Evolutionary conservation across 2,329 filamentous ascomycete species (phyloP), one percentile per base, ranked within the genome.

Genomic region (Ustilaginoidea virens): DNA sequence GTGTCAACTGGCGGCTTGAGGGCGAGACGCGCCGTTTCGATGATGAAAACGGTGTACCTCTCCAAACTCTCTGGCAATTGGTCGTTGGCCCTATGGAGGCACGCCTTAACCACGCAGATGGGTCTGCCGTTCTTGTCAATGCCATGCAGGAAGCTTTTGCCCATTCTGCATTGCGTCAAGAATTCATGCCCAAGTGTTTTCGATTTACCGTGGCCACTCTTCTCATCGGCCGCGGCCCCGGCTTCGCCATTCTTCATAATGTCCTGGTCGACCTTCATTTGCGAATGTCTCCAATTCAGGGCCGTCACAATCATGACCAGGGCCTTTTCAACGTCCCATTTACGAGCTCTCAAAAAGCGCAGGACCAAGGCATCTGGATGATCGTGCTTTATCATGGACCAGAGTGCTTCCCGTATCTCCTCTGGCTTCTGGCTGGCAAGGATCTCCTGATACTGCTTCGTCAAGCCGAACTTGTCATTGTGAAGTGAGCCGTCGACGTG

Each of bases 331-430:
- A 93, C 74, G 47, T 98, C 83, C 90, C 90, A 98, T 55, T 92
- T 92, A 25, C 85, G 68, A n/a, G 85, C 85, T 29, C 85, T 67
- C 32, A 93, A 60, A 52, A 92, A 93, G 23, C 85, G 74, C 33
- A 93, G 58, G 11, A 87, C 58, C 12, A 92, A 60, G 3, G 77
- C 79, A 55, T 98, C 90, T 0, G 90, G 90, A 48, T 96, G 74
- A 47, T 98, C 90, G 44, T 90, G 78, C 60, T 96, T 98, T 33
- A 87, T 71, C 83, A 94, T 92, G 40, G 61, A 69, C 90, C 90
- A 96, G 47, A 96, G 80, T 0, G 85, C 76, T 11, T 66, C 62
- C 29, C 85, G 73, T 39, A 98, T 71, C 24, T 78, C 66, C 44
- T 92, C 82, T 1, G 87, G 81, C 1, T 74, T 67, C 44, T 79